Evolutionary conservation across 495 filamentous ascomycete species (phyloP), one percentile per base, ranked within the genome.

Genomic region (Penicillium cataractarum): DNA sequence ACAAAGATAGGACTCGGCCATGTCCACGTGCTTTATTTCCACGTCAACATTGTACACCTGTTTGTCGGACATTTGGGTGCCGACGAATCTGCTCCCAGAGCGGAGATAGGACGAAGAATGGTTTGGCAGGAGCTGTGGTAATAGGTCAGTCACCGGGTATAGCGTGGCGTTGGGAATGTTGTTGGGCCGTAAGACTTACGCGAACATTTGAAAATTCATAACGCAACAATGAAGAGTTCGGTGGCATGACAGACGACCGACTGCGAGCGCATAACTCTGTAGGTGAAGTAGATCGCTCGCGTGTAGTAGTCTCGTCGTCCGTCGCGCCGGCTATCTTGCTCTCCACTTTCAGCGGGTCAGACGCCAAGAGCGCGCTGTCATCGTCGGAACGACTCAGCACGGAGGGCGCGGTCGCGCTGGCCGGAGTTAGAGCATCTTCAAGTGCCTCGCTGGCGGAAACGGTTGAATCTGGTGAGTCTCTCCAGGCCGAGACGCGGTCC

Each of bases 41-140:
- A 99, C 96, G 63, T 97, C 90, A 7, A 99, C 96, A 59, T 94
- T 91, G 74, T 99, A 99, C 6, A 89, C 83, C 65, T 96, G 92
- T 44, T 87, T 85, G 66, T 97, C 93, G 6, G 93, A 97, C 72
- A 92, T 89, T 68, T 99, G 96, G 10, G 90, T 95, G 49, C 96
- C 96, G 33, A 82, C 81, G 70, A 98, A 99, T 73, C 84, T 91
- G 75, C 91, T 96, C 27, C 94, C 93, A 1, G 93, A 87, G 40
- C 92, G 89, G 26, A 99, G 80, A 73, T 89, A 96, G 6, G 92
- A 95, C 7, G 92, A 96, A 3, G 91, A 78, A 63, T 83, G 76
- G 63, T 81, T 82, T 22, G 83, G 82, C 46, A 79, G 62, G 26
- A 82, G 74, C 76, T 82, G 57, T 48, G 22, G 21, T 26, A 42